Conservation (phyloP, 495 filamentous ascomycete species). For the Paragyromitra xinjiangensis region DNA sequence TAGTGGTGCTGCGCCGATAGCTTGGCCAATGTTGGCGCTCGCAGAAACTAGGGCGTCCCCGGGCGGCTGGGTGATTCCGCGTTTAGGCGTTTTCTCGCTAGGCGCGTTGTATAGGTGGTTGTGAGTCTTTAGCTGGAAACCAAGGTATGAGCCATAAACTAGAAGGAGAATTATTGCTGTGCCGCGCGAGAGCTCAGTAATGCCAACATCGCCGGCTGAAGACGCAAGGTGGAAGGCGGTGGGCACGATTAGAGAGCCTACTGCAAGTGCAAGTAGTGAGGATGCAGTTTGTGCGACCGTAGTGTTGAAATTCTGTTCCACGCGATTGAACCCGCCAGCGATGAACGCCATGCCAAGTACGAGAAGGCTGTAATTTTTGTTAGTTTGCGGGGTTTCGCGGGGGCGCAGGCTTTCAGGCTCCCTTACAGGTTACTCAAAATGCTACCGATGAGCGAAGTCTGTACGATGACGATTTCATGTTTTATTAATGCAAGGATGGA, state of each 20-base stretch:
- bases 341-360: conserved; percentile 96
- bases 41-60: conserved; percentile 13
- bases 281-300: conserved; percentile 93
- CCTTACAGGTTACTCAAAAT: conserved; percentile 82
- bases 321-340: conserved; percentile 79
- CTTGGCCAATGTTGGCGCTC: conserved; percentile 23
- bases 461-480: conserved; percentile 81
- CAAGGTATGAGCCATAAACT: conserved; percentile 78
- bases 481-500: conserved; percentile 81
- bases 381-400: background rate
- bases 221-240: conserved; percentile 77
- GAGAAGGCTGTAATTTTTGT: conserved; percentile 64
- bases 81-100: conserved; percentile 72
- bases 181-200: conserved; percentile 72
- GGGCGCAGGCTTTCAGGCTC: background rate
- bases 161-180: conserved; percentile 78
- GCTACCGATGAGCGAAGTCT: conserved; percentile 89
- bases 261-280: conserved; percentile 79
- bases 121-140: conserved; percentile 85
- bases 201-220: conserved; percentile 57
- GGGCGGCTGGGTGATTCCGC: conserved; percentile 37
- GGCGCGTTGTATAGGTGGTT: conserved; percentile 75
- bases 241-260: conserved; percentile 84
- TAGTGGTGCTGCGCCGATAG: background rate
- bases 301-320: conserved; percentile 89